These are phyloP conservation scores for Macadamia integrifolia DNA, from an alignment of 164 flowering plant species.

Conservation along the genomic window DNA sequence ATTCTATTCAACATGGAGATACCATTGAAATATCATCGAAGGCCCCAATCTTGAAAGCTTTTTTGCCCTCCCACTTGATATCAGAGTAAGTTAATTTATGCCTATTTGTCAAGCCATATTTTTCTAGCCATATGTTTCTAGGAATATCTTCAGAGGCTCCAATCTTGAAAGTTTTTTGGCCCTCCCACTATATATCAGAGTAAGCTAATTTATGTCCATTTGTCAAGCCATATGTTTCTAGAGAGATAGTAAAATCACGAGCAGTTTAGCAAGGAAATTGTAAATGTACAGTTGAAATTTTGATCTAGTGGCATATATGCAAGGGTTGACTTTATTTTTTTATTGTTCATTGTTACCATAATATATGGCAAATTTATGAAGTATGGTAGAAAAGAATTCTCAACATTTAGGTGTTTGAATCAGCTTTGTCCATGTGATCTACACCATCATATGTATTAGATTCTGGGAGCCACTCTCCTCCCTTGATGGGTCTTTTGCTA, in stretches of 20 bases:
- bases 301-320: not conserved
- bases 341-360: no score
- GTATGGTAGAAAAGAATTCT: no score
- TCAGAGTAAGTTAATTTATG: not conserved
- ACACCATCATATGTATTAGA: no score
- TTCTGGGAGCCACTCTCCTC: no score
- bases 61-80: slow-evolving; percentile 50
- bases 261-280: not conserved
- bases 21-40: slow-evolving; percentile 52
- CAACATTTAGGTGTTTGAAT: no score
- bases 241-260: not conserved
- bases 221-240: not conserved
- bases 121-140: not conserved
- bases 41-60: slow-evolving; percentile 67
- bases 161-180: slow-evolving; percentile 57
- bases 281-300: not conserved
- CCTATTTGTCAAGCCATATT: no score
- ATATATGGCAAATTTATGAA: no score
- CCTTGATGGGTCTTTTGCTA: no score
- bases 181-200: slow-evolving; percentile 32
- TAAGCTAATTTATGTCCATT: not conserved
- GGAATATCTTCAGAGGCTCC: slow-evolving; percentile 76
- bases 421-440: no score
- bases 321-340: no score
- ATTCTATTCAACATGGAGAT: slow-evolving; percentile 52